Conservation (phyloP, 495 filamentous ascomycete genomes). For the Daldinia loculata region DNA sequence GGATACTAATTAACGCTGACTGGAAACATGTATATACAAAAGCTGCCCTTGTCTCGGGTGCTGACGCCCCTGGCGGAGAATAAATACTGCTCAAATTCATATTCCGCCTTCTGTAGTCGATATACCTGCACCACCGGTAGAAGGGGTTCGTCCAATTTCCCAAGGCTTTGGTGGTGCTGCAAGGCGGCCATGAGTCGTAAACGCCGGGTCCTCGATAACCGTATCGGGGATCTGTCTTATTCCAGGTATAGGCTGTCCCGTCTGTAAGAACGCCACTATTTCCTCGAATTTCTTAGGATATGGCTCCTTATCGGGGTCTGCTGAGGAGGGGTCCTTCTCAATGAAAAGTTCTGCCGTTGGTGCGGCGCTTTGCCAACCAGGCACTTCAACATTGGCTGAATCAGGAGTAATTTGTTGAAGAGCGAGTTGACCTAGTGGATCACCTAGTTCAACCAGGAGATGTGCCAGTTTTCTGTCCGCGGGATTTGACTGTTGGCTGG, state of each 20-base stretch:
- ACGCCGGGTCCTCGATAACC: conserved; percentile 66
- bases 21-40: background rate
- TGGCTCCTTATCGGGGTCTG: conserved; percentile 57
- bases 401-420: conserved; percentile 25
- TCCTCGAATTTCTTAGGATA: conserved; percentile 90
- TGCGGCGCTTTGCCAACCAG: conserved; percentile 55
- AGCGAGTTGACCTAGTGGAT: conserved; percentile 31
- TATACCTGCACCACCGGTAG: conserved; percentile 2
- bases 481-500: conserved; percentile 29
- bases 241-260: conserved; percentile 84
- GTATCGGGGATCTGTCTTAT: conserved; percentile 90
- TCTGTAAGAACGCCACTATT: conserved; percentile 87
- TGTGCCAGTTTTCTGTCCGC: conserved; percentile 42
- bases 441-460: conserved; percentile 40
- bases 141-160: conserved; percentile 60
- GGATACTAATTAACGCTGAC: conserved; percentile 23
- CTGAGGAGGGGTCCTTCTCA: conserved; percentile 30
- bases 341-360: conserved; percentile 54
- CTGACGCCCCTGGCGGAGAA: background rate
- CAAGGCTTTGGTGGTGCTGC: conserved; percentile 77
- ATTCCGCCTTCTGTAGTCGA: background rate
- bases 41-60: background rate
- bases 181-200: conserved; percentile 55
- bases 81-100: background rate
- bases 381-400: conserved; percentile 38